A percentile compares a stretch with the other conserved stretches of the same genome.
Evolutionary conservation across 352 stramenopile genomes (phyloP).

Genomic region (Phytophthora chlamydospora): DNA sequence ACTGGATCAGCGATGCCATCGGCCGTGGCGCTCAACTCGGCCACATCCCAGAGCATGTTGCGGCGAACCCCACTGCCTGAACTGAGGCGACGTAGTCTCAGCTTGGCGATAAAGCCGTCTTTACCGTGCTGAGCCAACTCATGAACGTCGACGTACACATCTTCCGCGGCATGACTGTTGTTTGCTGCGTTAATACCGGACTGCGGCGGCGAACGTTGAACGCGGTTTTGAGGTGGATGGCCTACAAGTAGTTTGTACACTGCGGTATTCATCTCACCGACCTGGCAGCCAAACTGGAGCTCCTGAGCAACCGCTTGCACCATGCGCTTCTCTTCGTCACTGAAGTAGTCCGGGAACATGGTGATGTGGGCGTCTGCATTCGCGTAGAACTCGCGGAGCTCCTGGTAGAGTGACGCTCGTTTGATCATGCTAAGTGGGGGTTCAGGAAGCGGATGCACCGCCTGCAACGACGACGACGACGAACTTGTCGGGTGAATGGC

Average conservation of each 20-base stretch:
- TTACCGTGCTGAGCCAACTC: constrained; percentile 75
- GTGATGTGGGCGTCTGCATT: constrained; percentile 56
- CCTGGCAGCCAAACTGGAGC: constrained; percentile 63
- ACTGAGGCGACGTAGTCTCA: constrained; percentile 63
- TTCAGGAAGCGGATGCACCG: constrained; percentile 10
- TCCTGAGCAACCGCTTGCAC: constrained; percentile 55
- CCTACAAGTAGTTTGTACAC: constrained; percentile 58
- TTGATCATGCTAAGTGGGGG: constrained; percentile 33
- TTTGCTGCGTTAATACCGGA: neutral
- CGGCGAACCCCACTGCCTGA: constrained; percentile 64
- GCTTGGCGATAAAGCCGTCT: constrained; percentile 69
- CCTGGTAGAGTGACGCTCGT: constrained; percentile 54
- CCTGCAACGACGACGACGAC: constrained; percentile 13
- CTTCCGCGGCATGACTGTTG: constrained; percentile 32
- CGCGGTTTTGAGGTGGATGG: constrained; percentile 23
- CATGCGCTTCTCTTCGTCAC: constrained; percentile 55
- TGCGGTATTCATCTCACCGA: constrained; percentile 63
- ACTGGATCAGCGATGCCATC: constrained; percentile 65
- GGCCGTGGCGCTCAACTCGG: constrained; percentile 48
- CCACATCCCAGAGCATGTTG: constrained; percentile 85
- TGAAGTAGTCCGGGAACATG: constrained; percentile 77
- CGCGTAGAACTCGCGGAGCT: constrained; percentile 62
- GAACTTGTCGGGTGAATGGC: constrained; percentile 14
- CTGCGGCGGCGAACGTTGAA: constrained; percentile 11
- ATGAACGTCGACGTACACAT: constrained; percentile 76